Evolutionary conservation across 169 alveolate species (phyloP).

Genomic region (Eimeria maxima): DNA sequence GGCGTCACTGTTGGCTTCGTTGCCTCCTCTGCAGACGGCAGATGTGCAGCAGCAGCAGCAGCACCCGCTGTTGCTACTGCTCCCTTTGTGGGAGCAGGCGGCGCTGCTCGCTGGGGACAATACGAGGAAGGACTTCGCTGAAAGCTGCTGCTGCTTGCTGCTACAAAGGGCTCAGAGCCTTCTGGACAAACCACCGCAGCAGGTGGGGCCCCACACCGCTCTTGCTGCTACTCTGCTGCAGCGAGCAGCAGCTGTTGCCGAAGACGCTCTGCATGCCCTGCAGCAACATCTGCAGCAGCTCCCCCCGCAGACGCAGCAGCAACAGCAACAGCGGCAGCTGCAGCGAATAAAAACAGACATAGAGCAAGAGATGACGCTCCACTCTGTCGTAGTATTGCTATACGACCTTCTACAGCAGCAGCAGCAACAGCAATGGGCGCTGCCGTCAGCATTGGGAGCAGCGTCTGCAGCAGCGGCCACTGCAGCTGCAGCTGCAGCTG

Average conservation of each 20-base stretch:
- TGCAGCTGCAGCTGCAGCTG: slow-evolving; percentile 72
- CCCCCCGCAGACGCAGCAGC: slow-evolving; percentile 21
- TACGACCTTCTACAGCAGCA: slow-evolving; percentile 48
- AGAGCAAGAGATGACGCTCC: slow-evolving; percentile 10
- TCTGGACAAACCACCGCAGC: slow-evolving; percentile 5
- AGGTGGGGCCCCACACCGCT: slow-evolving; percentile 3
- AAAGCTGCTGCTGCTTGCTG: slow-evolving; percentile 47
- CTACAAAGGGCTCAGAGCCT: slow-evolving; percentile 45
- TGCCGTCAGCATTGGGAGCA: slow-evolving; percentile 33
- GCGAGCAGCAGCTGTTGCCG: slow-evolving; percentile 58
- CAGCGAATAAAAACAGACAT: background rate
- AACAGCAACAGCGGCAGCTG: slow-evolving; percentile 63
- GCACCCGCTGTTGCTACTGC: slow-evolving; percentile 72
- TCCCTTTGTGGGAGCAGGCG: slow-evolving; percentile 43
- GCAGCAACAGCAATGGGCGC: slow-evolving; percentile 12
- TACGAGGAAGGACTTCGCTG: slow-evolving; percentile 21
- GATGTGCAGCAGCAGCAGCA: slow-evolving; percentile 64
- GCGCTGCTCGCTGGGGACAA: slow-evolving; percentile 44
- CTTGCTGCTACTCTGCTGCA: slow-evolving; percentile 69
- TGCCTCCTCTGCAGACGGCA: slow-evolving; percentile 58
- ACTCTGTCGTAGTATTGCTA: background rate
- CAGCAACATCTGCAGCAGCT: slow-evolving; percentile 43
- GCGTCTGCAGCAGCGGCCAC: slow-evolving; percentile 63
- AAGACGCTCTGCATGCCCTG: slow-evolving; percentile 2
- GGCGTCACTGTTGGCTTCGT: slow-evolving; percentile 44